Evolutionary conservation across 2,329 filamentous ascomycete genomes (phyloP).

Genomic region (Fusarium metavorans): DNA sequence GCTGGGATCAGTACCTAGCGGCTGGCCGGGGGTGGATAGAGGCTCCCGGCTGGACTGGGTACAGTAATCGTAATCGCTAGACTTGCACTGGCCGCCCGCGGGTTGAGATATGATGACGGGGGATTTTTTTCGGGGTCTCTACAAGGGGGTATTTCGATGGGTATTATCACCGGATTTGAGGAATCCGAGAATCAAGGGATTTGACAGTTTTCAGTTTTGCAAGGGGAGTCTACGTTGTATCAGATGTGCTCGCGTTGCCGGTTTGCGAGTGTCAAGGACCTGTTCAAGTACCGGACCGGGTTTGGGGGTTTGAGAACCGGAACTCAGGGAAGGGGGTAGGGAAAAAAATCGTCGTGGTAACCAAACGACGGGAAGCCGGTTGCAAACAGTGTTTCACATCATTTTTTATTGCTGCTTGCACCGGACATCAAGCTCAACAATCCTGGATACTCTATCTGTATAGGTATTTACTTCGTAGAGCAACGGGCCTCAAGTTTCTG

Average conservation of each 20-base stretch:
- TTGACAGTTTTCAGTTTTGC: background rate
- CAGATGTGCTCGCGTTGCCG: background rate
- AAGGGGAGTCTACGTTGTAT: background rate
- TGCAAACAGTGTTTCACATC: slow-evolving; percentile 2
- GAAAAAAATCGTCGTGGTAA: background rate
- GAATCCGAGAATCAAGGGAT: background rate
- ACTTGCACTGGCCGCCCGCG: slow-evolving; percentile 3
- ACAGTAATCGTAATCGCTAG: slow-evolving; percentile 10
- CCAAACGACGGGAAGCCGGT: slow-evolving; percentile 6
- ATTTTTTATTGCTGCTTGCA: background rate
- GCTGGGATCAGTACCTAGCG: slow-evolving; percentile 10
- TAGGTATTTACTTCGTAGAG: background rate
- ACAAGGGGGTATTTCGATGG: background rate
- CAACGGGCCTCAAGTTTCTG: background rate
- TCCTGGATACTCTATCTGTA: background rate
- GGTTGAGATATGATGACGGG: slow-evolving; percentile 13
- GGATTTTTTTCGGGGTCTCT: background rate
- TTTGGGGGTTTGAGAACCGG: slow-evolving; percentile 3
- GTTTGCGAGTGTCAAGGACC: background rate
- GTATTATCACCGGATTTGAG: background rate
- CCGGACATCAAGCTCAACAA: background rate
- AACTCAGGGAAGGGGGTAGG: background rate
- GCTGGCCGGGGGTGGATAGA: slow-evolving; percentile 21
- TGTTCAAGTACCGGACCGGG: slow-evolving; percentile 11
- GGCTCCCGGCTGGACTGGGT: background rate